phyloP scores from a whole-genome alignment of 73 alveolate species.

The Paramecium biaurelia region DNA sequence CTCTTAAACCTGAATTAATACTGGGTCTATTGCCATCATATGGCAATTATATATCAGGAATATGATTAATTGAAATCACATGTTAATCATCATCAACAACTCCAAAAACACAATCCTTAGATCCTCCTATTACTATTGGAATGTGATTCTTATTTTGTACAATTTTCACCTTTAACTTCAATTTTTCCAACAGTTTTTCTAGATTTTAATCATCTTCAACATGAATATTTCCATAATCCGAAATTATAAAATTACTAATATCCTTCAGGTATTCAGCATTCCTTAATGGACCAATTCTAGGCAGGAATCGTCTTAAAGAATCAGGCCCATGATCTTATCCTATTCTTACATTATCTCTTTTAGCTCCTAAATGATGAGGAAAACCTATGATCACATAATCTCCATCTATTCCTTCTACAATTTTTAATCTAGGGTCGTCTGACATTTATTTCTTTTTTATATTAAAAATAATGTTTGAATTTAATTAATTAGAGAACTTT shows the following conservation, averaged over 20 bases:
- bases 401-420: conserved; percentile 66
- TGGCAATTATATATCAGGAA: conserved; percentile 34
- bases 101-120: conserved; percentile 61
- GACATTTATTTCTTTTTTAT: neutral
- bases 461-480: neutral
- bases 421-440: conserved; percentile 55
- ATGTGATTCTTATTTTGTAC: neutral
- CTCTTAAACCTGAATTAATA: conserved; percentile 43
- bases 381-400: conserved; percentile 67
- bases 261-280: conserved; percentile 64
- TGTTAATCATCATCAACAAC: neutral
- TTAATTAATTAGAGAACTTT: neutral
- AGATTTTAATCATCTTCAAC: conserved; percentile 18
- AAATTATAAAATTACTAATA: conserved; percentile 13
- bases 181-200: conserved; percentile 35
- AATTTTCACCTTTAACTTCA: conserved; percentile 29
- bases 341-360: conserved; percentile 57
- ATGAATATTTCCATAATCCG: conserved; percentile 67
- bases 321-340: conserved; percentile 74
- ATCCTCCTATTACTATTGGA: conserved; percentile 71
- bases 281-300: conserved; percentile 62
- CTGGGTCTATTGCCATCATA: conserved; percentile 61
- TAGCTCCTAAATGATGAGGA: conserved; percentile 67
- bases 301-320: conserved; percentile 61
- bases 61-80: conserved; percentile 2